Base-by-base conservation (phyloP, 2,329 filamentous ascomycete species). In the Paracoccidioides lutzii region DNA sequence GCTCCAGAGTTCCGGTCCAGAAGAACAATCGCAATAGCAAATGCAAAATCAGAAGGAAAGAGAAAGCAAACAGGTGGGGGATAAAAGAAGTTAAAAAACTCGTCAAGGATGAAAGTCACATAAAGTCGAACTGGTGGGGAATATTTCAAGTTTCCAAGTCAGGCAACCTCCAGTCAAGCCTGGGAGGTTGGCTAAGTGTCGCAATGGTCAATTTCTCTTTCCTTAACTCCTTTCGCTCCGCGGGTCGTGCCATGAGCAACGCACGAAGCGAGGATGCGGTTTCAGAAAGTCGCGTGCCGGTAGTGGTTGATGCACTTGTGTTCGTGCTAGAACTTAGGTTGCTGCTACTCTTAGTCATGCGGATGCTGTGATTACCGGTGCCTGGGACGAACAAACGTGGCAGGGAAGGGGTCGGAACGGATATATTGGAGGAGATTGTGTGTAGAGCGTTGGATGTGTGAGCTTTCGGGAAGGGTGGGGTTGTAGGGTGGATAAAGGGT, bases 281-380 rank as follows among this genome's bases (percentile, higher is more conserved):
- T 62, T 65, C n/a, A 65, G 67, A 4, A 65, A 65, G 10, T 28
- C 38, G 33, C 22, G 22, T 52, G n/a, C 49, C 33, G 15, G 53
- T 35, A 15, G 10, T 35, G 15, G 44, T 48, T 33, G 53, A 33
- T 54, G 41, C 65, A 67, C 15, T 69, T 68, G 6, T 67, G 70
- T 7, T 66, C 60, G 64, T 69, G 56, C 67, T 71, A 2, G 69
- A 68, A 57, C 69, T 72, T 60, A 65, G 65, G 30, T 63, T 64
- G 54, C 69, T 72, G 53, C 55, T 59, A 40, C 55, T 54, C 41
- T 52, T 51, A 40, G 9, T 54, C 8, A 38, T 55, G 45, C 46
- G 56, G 41, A 56, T 45, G 12, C 49, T 51, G 28, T 32, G 44
- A 9, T 15, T 5, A n/a, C 14, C 10, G 15, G 40, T 30, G 14